Evolutionary conservation across 164 flowering plant genomes (phyloP).

Genomic region (Brasenia schreberi): DNA sequence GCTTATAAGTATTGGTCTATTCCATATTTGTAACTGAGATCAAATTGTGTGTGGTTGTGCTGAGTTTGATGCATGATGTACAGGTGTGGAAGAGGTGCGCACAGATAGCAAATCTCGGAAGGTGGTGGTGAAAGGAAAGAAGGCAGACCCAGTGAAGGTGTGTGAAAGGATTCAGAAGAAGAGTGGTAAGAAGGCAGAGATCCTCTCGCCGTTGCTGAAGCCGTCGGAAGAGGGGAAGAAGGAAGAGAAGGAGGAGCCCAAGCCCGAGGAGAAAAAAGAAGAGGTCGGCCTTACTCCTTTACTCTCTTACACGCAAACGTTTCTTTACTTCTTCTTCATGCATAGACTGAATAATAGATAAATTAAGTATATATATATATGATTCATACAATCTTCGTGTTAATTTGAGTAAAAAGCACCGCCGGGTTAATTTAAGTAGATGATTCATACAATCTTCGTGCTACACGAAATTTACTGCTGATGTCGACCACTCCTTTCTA

Average conservation of each 20-base stretch:
- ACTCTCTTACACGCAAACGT: not conserved
- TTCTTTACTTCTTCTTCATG: not conserved
- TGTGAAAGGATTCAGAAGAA: constrained; percentile 71
- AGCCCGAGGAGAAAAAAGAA: constrained; percentile 35
- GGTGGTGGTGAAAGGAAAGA: constrained; percentile 77
- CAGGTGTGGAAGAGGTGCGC: constrained; percentile 79
- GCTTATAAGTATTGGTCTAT: not conserved
- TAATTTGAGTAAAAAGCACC: too few species aligned
- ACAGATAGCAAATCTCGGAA: constrained; percentile 53
- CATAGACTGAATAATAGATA: too few species aligned
- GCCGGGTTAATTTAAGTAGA: too few species aligned
- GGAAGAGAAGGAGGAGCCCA: constrained; percentile 16
- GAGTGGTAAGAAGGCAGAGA: constrained; percentile 58
- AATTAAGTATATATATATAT: too few species aligned
- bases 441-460: not conserved
- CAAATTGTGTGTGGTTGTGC: too few species aligned
- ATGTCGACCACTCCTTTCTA: not conserved
- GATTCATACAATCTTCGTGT: too few species aligned
- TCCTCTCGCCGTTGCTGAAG: constrained; percentile 71
- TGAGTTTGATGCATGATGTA: too few species aligned
- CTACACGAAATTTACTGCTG: not conserved
- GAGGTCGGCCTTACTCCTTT: constrained; percentile 23
- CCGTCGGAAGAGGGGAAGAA: constrained; percentile 36
- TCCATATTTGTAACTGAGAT: too few species aligned
- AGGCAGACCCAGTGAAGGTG: constrained; percentile 66